Conservation (phyloP, 2,329 filamentous ascomycete species). For the Nemania abortiva region DNA sequence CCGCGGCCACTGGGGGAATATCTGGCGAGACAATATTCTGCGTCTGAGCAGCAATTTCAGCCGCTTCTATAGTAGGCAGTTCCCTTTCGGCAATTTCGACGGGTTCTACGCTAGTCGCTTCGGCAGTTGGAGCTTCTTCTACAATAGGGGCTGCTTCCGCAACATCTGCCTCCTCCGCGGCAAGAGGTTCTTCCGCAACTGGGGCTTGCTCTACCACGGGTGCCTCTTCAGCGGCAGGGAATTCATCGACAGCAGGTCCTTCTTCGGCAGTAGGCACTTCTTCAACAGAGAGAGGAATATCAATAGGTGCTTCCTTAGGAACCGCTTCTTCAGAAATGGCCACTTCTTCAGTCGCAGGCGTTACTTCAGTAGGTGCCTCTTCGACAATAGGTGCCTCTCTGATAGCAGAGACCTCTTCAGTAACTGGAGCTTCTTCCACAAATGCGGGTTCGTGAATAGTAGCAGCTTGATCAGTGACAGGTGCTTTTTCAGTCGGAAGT, state of each 20-base stretch:
- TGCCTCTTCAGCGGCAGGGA: conserved; percentile 1
- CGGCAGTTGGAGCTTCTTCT: conserved; percentile 19
- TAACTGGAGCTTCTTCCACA: conserved; percentile 4
- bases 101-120: conserved; percentile 7
- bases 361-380: conserved; percentile 9
- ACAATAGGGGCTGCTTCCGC: conserved; percentile 10
- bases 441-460: conserved; percentile 17
- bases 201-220: conserved; percentile 10
- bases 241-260: neutral
- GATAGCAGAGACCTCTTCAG: neutral
- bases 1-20: conserved; percentile 27
- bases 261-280: conserved; percentile 1
- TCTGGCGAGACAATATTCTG: conserved; percentile 24
- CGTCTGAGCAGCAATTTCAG: conserved; percentile 19
- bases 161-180: conserved; percentile 14
- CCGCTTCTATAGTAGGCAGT: conserved; percentile 17
- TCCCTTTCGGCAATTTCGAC: conserved; percentile 26
- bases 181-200: conserved; percentile 1
- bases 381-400: conserved; percentile 9
- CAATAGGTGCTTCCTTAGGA: conserved; percentile 4
- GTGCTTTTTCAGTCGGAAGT: neutral
- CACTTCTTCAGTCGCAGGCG: conserved; percentile 5
- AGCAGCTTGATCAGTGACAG: conserved; percentile 4
- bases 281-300: neutral
- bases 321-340: neutral